Conservation (phyloP, 805 yeast genomes). For the Candida montana region DNA sequence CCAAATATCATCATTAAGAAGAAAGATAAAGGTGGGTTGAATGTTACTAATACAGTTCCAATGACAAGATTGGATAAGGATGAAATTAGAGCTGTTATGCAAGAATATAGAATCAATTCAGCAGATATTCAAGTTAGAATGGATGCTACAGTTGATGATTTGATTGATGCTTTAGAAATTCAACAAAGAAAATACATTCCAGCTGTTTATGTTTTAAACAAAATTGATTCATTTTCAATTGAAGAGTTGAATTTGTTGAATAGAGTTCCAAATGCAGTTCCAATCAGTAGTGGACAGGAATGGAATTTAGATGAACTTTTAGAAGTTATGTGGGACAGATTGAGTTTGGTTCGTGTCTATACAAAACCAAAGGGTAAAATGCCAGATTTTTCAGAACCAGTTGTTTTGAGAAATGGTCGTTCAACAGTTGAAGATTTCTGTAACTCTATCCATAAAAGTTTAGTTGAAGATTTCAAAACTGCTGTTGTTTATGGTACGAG, state of each 20-base stretch:
- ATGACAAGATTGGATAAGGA: constrained; percentile 87
- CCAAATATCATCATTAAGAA: constrained; percentile 90
- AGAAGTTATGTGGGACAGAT: constrained; percentile 92
- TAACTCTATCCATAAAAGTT: constrained; percentile 89
- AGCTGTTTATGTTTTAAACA: constrained; percentile 89
- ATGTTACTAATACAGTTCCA: constrained; percentile 89
- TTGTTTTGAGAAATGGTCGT: constrained; percentile 77
- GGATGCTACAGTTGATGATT: constrained; percentile 96
- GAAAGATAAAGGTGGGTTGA: constrained; percentile 95
- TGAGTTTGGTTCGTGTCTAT: constrained; percentile 89
- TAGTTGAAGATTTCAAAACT: constrained; percentile 88
- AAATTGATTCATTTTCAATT: constrained; percentile 90
- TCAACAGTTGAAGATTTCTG: constrained; percentile 93
- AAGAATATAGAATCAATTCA: constrained; percentile 89
- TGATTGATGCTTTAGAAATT: constrained; percentile 90
- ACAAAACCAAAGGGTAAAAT: constrained; percentile 93
- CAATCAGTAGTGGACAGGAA: constrained; percentile 91
- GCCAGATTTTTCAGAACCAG: constrained; percentile 95
- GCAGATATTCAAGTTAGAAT: constrained; percentile 96
- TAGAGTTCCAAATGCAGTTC: constrained; percentile 95
- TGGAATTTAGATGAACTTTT: constrained; percentile 96
- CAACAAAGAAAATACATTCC: constrained; percentile 91
- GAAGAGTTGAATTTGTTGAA: constrained; percentile 88
- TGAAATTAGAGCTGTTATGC: constrained; percentile 93
- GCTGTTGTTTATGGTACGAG: constrained; percentile 92